Base-by-base conservation (phyloP, 1,284 basidiomycete genomes). In the Cryptococcus deneoformans region DNA sequence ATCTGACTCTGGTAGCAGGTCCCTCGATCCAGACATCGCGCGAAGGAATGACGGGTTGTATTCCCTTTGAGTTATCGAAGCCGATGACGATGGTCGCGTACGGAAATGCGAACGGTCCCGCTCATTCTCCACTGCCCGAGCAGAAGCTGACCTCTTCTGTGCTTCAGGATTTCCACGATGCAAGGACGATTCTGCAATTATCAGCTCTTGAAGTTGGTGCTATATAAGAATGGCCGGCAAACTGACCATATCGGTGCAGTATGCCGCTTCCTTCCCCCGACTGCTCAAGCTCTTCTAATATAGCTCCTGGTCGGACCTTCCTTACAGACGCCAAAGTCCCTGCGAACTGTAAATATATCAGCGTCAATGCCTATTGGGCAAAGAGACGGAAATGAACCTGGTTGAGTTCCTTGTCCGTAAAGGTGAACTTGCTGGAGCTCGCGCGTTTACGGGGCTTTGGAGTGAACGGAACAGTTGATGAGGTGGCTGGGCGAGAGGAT, bases 261-360 rank as follows among this genome's bases (percentile, higher is more conserved):
- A 67, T 51, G 11, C 56, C 43, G n/a, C 54, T 58, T 14, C 62
- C 68, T 54, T 71, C 70, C 0, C 65, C 69, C 20, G 68, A 69
- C 12, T 62, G 61, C 40, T 78, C 75, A 20, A 73, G 63, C 46
- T 79, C 73, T 39, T 75, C 73, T 36, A 74, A 51, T n/a, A 77
- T 73, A 14, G 65, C 64, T 12, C 63, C 64, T 6, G 75, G 70
- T 29, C 64, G 63, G 29, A 75, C 72, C 42, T 71, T 70, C 42
- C 72, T 59, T 9, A 72, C 68, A 0, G 72, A 71, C 20, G 74
- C 74, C 2, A 76, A 55, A 4, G 72, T 76, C 6, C 62, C 67
- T 2, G 71, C 67, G 45, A 71, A 67, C 71, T 75, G 39, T 5
- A 35, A 8, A 43, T 6, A 10, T 20, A 43, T 37, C 20, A 12